phyloP scores from a whole-genome alignment of 352 stramenopile genomes.

The Chrysophaeum taylorii region DNA sequence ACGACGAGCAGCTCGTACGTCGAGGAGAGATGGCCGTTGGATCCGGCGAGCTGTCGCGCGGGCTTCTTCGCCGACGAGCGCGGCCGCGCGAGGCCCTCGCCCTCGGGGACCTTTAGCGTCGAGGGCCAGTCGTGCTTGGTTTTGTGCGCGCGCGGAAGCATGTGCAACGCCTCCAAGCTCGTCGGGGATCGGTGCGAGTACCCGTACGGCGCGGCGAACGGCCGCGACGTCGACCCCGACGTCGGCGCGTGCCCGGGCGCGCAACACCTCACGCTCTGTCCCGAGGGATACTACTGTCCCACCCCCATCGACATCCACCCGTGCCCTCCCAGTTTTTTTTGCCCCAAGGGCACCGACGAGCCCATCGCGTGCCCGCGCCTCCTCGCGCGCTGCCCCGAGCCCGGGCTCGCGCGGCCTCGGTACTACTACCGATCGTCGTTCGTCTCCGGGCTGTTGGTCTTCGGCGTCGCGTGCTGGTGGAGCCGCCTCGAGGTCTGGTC shows the following conservation, averaged over 20 bases:
- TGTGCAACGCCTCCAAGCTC: not conserved
- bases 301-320: conserved; percentile 11
- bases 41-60: not conserved
- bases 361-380: conserved; percentile 22
- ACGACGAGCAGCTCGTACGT: too few species aligned
- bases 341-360: conserved; percentile 22
- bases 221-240: not conserved
- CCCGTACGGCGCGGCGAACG: not conserved
- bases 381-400: conserved; percentile 4
- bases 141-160: not conserved
- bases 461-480: conserved; percentile 10
- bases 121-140: conserved; percentile 7
- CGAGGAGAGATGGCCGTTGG: not conserved
- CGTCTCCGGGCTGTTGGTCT: not conserved
- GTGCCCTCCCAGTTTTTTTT: conserved; percentile 15
- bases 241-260: not conserved
- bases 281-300: conserved; percentile 18
- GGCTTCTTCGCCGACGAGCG: not conserved
- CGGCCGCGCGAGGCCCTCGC: not conserved
- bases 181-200: not conserved
- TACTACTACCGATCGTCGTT: conserved; percentile 8
- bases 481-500: conserved; percentile 13
- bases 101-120: not conserved
- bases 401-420: conserved; percentile 2
- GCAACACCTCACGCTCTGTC: conserved; percentile 5